Conservation (phyloP, 352 stramenopile genomes). For the Peronospora destructor region DNA sequence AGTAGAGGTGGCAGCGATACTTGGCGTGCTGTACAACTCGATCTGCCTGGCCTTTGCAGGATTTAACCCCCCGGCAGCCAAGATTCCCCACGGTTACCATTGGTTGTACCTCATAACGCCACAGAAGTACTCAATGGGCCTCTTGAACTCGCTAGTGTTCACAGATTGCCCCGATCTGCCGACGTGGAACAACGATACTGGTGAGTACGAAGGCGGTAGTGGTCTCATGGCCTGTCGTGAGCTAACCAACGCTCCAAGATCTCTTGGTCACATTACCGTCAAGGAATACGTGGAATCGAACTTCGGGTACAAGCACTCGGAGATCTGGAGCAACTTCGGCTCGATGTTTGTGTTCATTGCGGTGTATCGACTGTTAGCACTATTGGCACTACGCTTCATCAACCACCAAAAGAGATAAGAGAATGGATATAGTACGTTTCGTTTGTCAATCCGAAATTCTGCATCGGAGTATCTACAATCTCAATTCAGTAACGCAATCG, state of each 20-base stretch:
- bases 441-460: too few relatives aligned
- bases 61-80: slow-evolving; percentile 27
- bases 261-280: slow-evolving; percentile 25
- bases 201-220: slow-evolving; percentile 24
- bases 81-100: slow-evolving; percentile 28
- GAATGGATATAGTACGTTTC: too few relatives aligned
- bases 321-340: slow-evolving; percentile 37
- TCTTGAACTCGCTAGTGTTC: slow-evolving; percentile 27
- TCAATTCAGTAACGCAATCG: too few relatives aligned
- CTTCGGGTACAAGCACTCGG: slow-evolving; percentile 46
- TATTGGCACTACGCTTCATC: slow-evolving; percentile 41
- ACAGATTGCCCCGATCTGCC: slow-evolving; percentile 26
- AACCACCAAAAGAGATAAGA: slow-evolving; percentile 38
- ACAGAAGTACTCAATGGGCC: slow-evolving; percentile 24
- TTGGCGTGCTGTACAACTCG: slow-evolving; percentile 25
- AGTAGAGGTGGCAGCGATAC: slow-evolving; percentile 23
- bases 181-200: slow-evolving; percentile 24
- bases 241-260: slow-evolving; percentile 27
- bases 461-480: too few relatives aligned
- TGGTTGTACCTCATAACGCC: slow-evolving; percentile 25
- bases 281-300: slow-evolving; percentile 27
- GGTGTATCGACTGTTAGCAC: slow-evolving; percentile 33
- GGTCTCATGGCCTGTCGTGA: slow-evolving; percentile 31
- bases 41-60: slow-evolving; percentile 25
- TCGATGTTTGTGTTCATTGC: slow-evolving; percentile 34